These are phyloP conservation scores for Tagetes patula DNA, from an alignment of 129 eudicot genomes.

Conservation along the genomic window DNA sequence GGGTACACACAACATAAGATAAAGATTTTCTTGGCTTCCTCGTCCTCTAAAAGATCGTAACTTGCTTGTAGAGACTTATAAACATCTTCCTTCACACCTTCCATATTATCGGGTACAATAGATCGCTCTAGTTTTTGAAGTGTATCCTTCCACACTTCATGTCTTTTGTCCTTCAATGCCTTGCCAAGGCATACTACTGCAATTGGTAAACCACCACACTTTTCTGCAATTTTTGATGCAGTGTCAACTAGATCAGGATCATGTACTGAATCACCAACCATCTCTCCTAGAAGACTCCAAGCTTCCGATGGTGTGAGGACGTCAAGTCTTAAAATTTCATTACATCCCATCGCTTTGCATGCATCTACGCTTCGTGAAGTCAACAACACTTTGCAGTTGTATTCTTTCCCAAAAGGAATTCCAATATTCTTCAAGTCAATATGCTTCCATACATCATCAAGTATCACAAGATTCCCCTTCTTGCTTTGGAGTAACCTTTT, in stretches of 20 bases:
- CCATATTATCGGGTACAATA: constrained; percentile 28
- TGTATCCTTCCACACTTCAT: constrained; percentile 36
- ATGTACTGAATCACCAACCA: constrained; percentile 36
- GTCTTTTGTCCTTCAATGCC: constrained; percentile 33
- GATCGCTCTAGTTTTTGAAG: constrained; percentile 24
- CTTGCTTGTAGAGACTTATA: constrained; percentile 37
- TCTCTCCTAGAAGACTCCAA: constrained; percentile 35
- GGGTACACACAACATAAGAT: constrained; percentile 40
- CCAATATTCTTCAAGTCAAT: constrained; percentile 33
- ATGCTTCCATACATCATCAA: constrained; percentile 42
- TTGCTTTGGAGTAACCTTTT: constrained; percentile 32
- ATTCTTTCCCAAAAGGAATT: constrained; percentile 29
- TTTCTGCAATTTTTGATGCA: constrained; percentile 31
- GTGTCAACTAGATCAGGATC: constrained; percentile 26
- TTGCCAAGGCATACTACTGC: constrained; percentile 42
- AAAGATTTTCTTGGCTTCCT: constrained; percentile 36
- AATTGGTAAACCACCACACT: constrained; percentile 46
- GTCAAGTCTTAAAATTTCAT: constrained; percentile 30
- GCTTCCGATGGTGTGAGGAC: constrained; percentile 32
- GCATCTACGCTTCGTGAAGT: constrained; percentile 32
- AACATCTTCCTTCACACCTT: constrained; percentile 35
- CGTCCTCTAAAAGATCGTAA: constrained; percentile 41
- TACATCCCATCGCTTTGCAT: constrained; percentile 30
- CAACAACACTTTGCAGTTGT: constrained; percentile 33
- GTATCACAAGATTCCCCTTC: constrained; percentile 43